A percentile compares a stretch with the other conserved stretches of the same genome.
Conservation (phyloP, 257 asterid species). For the Primulina huaijiensis region DNA sequence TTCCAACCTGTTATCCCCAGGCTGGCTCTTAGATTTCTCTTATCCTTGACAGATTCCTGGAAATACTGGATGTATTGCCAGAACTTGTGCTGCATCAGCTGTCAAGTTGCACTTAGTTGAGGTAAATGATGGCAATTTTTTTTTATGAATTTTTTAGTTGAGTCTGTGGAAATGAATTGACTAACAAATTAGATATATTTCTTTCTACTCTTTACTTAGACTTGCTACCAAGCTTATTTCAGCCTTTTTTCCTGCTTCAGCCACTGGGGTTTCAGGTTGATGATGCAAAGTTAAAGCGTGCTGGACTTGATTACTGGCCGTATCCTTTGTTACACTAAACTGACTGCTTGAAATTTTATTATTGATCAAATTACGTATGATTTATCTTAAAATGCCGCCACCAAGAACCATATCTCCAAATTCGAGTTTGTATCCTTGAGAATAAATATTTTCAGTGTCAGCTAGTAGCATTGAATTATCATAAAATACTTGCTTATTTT, state of each 20-base stretch:
- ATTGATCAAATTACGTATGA: background rate
- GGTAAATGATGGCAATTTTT: slow-evolving; percentile 35
- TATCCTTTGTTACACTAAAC: slow-evolving; percentile 47
- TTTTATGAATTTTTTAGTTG: background rate
- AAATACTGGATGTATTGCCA: slow-evolving; percentile 90
- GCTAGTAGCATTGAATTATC: background rate
- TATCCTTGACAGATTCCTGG: slow-evolving; percentile 30
- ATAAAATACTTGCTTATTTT: background rate
- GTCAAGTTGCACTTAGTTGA: slow-evolving; percentile 87
- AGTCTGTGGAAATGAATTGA: background rate
- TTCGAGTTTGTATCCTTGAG: slow-evolving; percentile 7
- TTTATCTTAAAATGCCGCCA: background rate
- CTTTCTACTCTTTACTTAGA: background rate
- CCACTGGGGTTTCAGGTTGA: slow-evolving; percentile 93
- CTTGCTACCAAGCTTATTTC: slow-evolving; percentile 16
- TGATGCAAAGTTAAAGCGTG: slow-evolving; percentile 79
- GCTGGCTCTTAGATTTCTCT: background rate
- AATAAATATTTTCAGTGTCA: slow-evolving; percentile 10
- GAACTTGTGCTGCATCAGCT: slow-evolving; percentile 94
- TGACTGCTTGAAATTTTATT: background rate
- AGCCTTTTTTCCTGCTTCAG: slow-evolving; percentile 41
- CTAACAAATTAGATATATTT: slow-evolving; percentile 1
- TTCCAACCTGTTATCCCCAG: background rate
- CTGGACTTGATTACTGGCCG: slow-evolving; percentile 99
- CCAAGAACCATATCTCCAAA: background rate